These are phyloP conservation scores for Eimeria acervulina DNA, from an alignment of 169 alveolate genomes.

Conservation along the genomic window DNA sequence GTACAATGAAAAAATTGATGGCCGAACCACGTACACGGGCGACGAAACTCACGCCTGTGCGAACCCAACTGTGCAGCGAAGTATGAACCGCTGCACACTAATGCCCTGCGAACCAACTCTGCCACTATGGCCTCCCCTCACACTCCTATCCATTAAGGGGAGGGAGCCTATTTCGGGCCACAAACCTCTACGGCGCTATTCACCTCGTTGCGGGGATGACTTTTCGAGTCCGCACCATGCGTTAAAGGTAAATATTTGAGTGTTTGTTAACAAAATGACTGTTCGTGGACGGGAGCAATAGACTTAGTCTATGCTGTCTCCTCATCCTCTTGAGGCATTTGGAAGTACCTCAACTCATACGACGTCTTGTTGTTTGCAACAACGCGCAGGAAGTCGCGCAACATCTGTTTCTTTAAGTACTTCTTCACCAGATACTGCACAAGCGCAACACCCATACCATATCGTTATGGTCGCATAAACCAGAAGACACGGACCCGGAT, in stretches of 20 bases:
- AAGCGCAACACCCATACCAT: not conserved
- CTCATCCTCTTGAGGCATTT: slow-evolving; percentile 87
- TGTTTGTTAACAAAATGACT: not conserved
- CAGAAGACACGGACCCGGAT: not conserved
- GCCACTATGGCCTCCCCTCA: not conserved
- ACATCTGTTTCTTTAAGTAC: slow-evolving; percentile 98
- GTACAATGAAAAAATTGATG: not conserved
- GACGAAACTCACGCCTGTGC: not conserved
- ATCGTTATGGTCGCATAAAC: not conserved
- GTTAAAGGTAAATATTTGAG: not conserved
- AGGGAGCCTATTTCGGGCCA: not conserved
- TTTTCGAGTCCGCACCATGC: not conserved
- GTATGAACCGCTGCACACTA: not conserved
- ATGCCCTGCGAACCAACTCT: not conserved
- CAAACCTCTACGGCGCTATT: not conserved
- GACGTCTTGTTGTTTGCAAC: slow-evolving; percentile 94
- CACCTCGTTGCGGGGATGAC: not conserved
- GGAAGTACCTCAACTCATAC: slow-evolving; percentile 89
- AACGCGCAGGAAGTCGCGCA: slow-evolving; percentile 98
- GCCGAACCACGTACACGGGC: not conserved
- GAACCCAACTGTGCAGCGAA: not conserved
- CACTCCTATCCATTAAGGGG: not conserved
- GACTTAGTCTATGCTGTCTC: slow-evolving; percentile 74
- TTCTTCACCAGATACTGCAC: slow-evolving; percentile 98
- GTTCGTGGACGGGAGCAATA: not conserved